These are phyloP conservation scores for Cnidoscolus chayamansa DNA, from an alignment of 441 rosid genomes.

Conservation along the genomic window DNA sequence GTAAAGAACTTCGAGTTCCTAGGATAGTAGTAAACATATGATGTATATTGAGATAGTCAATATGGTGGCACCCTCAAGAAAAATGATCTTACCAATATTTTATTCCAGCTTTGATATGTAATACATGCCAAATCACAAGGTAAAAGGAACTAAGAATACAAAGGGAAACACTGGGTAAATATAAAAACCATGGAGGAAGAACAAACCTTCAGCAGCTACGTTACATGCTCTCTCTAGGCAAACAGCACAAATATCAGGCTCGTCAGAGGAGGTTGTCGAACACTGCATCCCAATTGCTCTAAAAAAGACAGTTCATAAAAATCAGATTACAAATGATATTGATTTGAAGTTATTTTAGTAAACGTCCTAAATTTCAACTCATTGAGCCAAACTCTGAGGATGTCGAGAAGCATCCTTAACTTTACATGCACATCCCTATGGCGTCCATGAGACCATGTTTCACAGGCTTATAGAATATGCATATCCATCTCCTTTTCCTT, in stretches of 20 bases:
- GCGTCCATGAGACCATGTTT: neutral
- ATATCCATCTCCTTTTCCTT: neutral
- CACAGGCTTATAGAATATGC: neutral
- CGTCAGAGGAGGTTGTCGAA: conserved; percentile 51
- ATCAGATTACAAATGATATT: conserved; percentile 10
- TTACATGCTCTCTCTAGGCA: conserved; percentile 87
- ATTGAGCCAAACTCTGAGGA: neutral
- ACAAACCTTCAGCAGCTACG: conserved; percentile 91
- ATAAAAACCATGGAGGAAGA: conserved; percentile 17
- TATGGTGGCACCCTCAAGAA: neutral
- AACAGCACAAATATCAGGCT: conserved; percentile 83
- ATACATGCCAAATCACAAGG: conserved; percentile 1
- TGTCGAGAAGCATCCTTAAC: no score
- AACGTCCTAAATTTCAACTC: neutral
- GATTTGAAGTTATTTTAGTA: neutral
- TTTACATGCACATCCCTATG: neutral
- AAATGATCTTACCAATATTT: neutral
- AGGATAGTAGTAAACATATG: neutral
- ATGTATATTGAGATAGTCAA: neutral
- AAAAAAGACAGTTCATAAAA: conserved; percentile 25
- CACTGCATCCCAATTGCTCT: conserved; percentile 86
- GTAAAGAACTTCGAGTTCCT: neutral
- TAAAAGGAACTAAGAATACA: neutral
- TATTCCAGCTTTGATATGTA: neutral
- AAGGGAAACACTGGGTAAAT: conserved; percentile 8